Conservation (phyloP, 2,329 filamentous ascomycete genomes). For the Aspergillus piperis region DNA sequence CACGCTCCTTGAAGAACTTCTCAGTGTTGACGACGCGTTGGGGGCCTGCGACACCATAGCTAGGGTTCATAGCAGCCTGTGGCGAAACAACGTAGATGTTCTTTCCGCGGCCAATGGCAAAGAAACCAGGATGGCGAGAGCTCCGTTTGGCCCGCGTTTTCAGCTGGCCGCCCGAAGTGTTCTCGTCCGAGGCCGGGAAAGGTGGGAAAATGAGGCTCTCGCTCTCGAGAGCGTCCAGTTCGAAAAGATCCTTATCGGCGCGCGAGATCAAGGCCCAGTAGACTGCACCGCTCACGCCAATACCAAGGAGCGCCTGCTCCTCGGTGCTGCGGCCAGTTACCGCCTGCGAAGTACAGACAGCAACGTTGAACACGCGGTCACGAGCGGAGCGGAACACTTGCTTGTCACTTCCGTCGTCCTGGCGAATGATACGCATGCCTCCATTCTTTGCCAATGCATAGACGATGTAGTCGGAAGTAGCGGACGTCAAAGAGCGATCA, state of each 20-base stretch:
- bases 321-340: slow-evolving; percentile 55
- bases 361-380: slow-evolving; percentile 93
- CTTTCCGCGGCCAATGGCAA: slow-evolving; percentile 93
- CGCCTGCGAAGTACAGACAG: slow-evolving; percentile 69
- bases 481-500: slow-evolving; percentile 87
- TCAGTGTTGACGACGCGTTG: slow-evolving; percentile 76
- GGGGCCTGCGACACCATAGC: slow-evolving; percentile 53
- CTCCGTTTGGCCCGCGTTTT: slow-evolving; percentile 95
- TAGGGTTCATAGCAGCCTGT: slow-evolving; percentile 52
- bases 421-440: slow-evolving; percentile 87
- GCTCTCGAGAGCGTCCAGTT: slow-evolving; percentile 75
- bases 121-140: slow-evolving; percentile 85
- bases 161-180: slow-evolving; percentile 84
- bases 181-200: slow-evolving; percentile 80
- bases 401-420: slow-evolving; percentile 88
- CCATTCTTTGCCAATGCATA: slow-evolving; percentile 94
- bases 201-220: slow-evolving; percentile 89
- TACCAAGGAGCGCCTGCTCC: slow-evolving; percentile 83
- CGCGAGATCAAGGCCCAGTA: slow-evolving; percentile 88
- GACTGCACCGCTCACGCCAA: slow-evolving; percentile 91
- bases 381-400: slow-evolving; percentile 89
- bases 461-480: slow-evolving; percentile 86
- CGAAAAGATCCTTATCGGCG: slow-evolving; percentile 74
- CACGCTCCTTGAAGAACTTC: slow-evolving; percentile 80
- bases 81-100: slow-evolving; percentile 85